Evolutionary conservation across 805 yeast genomes (phyloP).

Genomic region (Spathaspora gorwiae): DNA sequence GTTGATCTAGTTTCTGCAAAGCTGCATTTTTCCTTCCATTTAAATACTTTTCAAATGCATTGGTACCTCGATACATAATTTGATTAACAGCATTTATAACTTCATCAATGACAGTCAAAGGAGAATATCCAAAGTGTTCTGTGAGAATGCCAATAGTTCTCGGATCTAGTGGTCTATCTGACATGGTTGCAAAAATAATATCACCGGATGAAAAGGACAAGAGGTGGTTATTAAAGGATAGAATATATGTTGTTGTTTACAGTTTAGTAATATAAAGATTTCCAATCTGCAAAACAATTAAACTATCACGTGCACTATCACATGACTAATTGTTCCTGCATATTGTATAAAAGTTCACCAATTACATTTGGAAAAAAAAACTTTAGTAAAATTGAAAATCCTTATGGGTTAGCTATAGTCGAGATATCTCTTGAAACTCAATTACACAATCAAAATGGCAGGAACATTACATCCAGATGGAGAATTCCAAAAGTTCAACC

Average conservation of each 20-base stretch:
- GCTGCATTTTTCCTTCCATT: constrained; percentile 25
- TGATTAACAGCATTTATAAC: constrained; percentile 84
- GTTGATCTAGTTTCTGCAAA: constrained; percentile 1
- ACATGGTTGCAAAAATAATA: not conserved
- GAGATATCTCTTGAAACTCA: not conserved
- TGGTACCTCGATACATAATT: constrained; percentile 75
- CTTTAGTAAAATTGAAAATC: too few relatives aligned
- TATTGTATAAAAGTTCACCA: not conserved
- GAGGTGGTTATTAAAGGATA: too few relatives aligned
- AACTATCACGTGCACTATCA: constrained; percentile 3
- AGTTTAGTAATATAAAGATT: not conserved
- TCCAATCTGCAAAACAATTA: not conserved
- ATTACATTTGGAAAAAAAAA: constrained; percentile 2
- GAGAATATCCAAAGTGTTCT: constrained; percentile 83
- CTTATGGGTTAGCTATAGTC: too few relatives aligned
- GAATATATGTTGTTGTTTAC: not conserved
- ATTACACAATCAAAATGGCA: constrained; percentile 25
- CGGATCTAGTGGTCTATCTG: constrained; percentile 16
- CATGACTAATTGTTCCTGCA: not conserved
- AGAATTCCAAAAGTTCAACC: constrained; percentile 37
- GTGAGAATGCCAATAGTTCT: constrained; percentile 50
- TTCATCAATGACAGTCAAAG: constrained; percentile 78
- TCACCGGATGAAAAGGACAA: not conserved
- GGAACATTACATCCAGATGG: constrained; percentile 39
- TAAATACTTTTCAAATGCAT: constrained; percentile 69